Base-by-base conservation (phyloP, 129 eudicot genomes). In the Helichrysum umbraculigerum region DNA sequence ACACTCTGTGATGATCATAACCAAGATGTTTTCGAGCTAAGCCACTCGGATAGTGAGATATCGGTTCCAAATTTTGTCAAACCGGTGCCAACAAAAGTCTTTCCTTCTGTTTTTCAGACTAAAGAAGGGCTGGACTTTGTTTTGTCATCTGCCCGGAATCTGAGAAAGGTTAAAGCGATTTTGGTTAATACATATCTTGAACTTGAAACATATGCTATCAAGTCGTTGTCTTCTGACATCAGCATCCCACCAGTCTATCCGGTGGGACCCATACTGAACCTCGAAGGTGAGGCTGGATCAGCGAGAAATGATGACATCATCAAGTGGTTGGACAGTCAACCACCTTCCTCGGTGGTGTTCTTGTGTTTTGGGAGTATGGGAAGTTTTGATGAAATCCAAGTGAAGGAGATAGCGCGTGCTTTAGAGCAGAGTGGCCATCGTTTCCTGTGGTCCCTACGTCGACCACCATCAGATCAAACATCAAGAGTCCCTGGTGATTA, bases 351-450 rank as follows among this genome's bases (percentile, higher is more conserved):
- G 6, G 86, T 84, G 50, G 82, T 87, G 50, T 87, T 80, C 35
- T 71, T 87, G 22, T 87, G 91, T 79, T 87, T 87, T 74, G 91
- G 91, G 30, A 87, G 88, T 78, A 5, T 60, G 64, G 86, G 88
- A 52, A 28, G 51, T 35, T 81, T 86, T 52, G 50, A 68, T 21
- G 66, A 57, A 44, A 28, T 22, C 20, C 88, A 86, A 51, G 59
- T 81, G n/a, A 72, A 52, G 61, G 77, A 83, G 71, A 71, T 80
- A 5, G 85, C 85, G 0, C 20, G 16, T n/a, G 90, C 70, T 3
- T 66, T 86, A 4, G 82, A 81, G 68, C 19, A 9, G 21, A 81
- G 80, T 22, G 86, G 84, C 7, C 37, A 50, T 5, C 72, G 84
- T 29, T 87, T 87, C 58, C 32, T 87, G 33, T 87, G 91, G 91